A percentile compares a stretch with the other conserved stretches of the same genome.
These are phyloP conservation scores for Sphagnum fallax DNA, from an alignment of 228 moss, liverwort and hornwort genomes.

Conservation along the genomic window DNA sequence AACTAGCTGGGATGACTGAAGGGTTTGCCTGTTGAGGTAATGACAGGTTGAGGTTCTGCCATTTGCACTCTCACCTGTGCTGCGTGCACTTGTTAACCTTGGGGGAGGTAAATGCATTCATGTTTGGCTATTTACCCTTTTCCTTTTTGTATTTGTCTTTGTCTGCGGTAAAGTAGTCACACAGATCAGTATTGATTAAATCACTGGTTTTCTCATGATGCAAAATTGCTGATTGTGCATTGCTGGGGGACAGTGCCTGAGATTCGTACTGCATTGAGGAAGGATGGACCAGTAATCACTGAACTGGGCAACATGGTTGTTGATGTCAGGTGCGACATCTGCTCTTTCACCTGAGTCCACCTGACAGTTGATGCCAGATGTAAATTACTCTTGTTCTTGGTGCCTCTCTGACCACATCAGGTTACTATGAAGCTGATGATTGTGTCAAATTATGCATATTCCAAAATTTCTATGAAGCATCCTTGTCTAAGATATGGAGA, in stretches of 20 bases:
- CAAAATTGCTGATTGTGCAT: neutral
- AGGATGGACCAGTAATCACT: constrained; percentile 88
- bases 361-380: too few species aligned
- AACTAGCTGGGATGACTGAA: too few species aligned
- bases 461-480: too few species aligned
- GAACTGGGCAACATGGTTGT: constrained; percentile 95
- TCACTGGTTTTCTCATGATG: too few species aligned
- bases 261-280: constrained; percentile 78
- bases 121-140: neutral
- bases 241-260: constrained; percentile 42
- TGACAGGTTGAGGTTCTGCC: constrained; percentile 69
- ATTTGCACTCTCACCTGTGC: constrained; percentile 74
- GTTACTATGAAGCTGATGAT: too few species aligned
- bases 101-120: constrained; percentile 43
- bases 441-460: too few species aligned
- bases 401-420: too few species aligned
- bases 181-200: neutral
- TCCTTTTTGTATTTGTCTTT: neutral
- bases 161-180: neutral
- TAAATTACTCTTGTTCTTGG: too few species aligned
- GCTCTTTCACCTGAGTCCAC: neutral
- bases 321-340: constrained; percentile 49
- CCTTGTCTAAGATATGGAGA: too few species aligned
- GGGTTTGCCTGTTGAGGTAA: neutral
- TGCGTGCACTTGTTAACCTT: constrained; percentile 67